Percentiles rank a stretch among this genome's conserved stretches.
These are phyloP conservation scores for Hebeloma cylindrosporum DNA, from an alignment of 768 basidiomycete genomes.

Conservation along the genomic window DNA sequence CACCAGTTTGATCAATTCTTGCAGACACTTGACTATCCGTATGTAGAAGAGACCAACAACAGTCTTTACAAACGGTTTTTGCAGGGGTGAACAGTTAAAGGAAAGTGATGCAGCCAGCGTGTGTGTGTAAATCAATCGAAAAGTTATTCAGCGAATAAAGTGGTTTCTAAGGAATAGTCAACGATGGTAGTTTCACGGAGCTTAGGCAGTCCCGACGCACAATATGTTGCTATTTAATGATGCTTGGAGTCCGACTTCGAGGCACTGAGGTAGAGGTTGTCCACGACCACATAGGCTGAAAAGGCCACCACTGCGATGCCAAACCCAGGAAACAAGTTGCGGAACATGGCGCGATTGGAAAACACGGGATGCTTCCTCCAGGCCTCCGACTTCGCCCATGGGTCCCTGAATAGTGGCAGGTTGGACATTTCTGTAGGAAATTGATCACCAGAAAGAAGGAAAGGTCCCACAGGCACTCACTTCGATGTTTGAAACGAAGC, in stretches of 20 bases:
- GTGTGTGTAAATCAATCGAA: no score
- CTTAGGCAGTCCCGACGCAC: constrained; percentile 2
- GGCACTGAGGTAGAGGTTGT: constrained; percentile 59
- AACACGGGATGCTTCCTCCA: constrained; percentile 94
- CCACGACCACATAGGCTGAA: constrained; percentile 84
- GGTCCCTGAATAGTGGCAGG: constrained; percentile 82
- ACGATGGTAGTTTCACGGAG: no score
- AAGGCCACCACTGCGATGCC: constrained; percentile 92
- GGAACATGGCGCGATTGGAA: constrained; percentile 82
- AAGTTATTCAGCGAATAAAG: no score
- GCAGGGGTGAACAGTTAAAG: constrained; percentile 26
- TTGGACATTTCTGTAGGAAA: constrained; percentile 48
- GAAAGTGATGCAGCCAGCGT: no score
- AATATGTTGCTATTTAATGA: constrained; percentile 17
- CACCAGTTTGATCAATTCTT: constrained; percentile 75
- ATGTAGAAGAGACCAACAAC: constrained; percentile 93
- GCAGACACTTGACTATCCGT: constrained; percentile 77
- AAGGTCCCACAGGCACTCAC: constrained; percentile 2
- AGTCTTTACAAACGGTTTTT: constrained; percentile 78
- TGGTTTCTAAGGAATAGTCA: no score
- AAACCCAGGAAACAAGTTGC: constrained; percentile 91
- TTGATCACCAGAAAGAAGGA: constrained; percentile 6
- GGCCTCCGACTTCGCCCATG: constrained; percentile 91
- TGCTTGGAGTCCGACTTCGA: constrained; percentile 27
- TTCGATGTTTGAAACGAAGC: neutral